Evolutionary conservation across 1,284 basidiomycete genomes (phyloP), one percentile per base, ranked within the genome.

Genomic region (Agaricales sp.): DNA sequence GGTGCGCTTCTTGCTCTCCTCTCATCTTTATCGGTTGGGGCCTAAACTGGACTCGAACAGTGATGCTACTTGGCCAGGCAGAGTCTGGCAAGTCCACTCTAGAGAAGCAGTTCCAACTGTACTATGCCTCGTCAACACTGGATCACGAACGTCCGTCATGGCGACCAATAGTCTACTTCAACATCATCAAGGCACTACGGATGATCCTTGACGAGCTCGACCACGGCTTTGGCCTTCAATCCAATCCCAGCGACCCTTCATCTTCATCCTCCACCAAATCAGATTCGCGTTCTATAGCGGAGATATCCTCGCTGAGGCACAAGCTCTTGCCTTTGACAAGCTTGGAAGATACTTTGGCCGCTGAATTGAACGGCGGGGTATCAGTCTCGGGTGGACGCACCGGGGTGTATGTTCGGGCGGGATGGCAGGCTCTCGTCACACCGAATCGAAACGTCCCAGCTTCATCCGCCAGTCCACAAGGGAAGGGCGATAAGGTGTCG

Each of bases 71-170:
- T 24, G 86, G 86, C 8, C 86, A 88, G 59, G 83, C 85, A 51
- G 85, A 87, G 65, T 84, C 82, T 30, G 85, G 85, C 46, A 88
- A 87, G 62, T 85, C 82, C 0, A 87, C 85, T 1, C 69, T 88
- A 4, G 82, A 83, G 58, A 87, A 87, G 57, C 83, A 89, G 63
- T 87, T 89, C 58, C 86, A 89, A 59, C 71, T 89, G 1, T 81
- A 80, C 63, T 87, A 88, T 57, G 78, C 84, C 2, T 80, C 82
- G 4, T 71, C 77, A 51, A 68, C 78, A 1, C 71, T 89, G 43
- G 83, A 89, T 51, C 63, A 68, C 50, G 82, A 85, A 63, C 78
- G 81, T 18, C 78, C 81, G 0, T 76, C 75, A 14, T 89, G 87
- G 86, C 74, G 77, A 21, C 82, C 84, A 2, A 79, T 87, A 47